phyloP scores from a whole-genome alignment of 2,329 filamentous ascomycete genomes.

The Phaeophleospora eucalypticola region DNA sequence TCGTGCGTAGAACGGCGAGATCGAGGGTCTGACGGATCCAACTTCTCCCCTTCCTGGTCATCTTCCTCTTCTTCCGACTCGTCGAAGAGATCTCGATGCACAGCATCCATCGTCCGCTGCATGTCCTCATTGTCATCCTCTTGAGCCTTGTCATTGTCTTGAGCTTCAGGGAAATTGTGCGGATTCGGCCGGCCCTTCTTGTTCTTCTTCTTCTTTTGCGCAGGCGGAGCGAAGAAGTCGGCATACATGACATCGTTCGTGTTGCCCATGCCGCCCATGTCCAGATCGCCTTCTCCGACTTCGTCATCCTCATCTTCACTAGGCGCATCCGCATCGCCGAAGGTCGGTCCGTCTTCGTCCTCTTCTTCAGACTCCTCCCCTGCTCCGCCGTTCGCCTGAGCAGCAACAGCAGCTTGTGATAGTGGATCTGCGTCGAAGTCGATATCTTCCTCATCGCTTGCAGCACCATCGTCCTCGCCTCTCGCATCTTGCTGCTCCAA shows the following conservation, averaged over 20 bases:
- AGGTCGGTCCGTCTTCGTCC: constrained; percentile 76
- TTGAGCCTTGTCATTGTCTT: constrained; percentile 35
- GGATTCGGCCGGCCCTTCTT: constrained; percentile 55
- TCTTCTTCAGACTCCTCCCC: constrained; percentile 52
- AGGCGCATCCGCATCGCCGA: constrained; percentile 72
- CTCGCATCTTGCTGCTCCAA: constrained; percentile 80
- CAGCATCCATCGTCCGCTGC: constrained; percentile 77
- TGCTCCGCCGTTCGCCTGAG: constrained; percentile 32
- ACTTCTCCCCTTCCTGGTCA: constrained; percentile 56
- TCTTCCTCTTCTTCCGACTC: constrained; percentile 62
- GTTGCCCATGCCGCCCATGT: constrained; percentile 58
- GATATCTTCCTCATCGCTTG: constrained; percentile 78
- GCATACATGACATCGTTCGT: constrained; percentile 87
- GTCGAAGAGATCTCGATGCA: constrained; percentile 86
- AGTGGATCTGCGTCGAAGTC: constrained; percentile 83
- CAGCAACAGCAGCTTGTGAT: constrained; percentile 32
- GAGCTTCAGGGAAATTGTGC: constrained; percentile 41
- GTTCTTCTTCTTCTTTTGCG: constrained; percentile 60
- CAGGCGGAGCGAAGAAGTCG: constrained; percentile 88
- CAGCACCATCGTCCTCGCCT: constrained; percentile 70
- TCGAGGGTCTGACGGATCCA: constrained; percentile 64
- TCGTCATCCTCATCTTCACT: constrained; percentile 61
- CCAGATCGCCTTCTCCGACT: constrained; percentile 53
- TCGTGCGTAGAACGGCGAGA: constrained; percentile 81
- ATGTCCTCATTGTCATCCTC: constrained; percentile 56